These are phyloP conservation scores for Cordyceps cicadae DNA, from an alignment of 2,329 filamentous ascomycete genomes.

Conservation along the genomic window DNA sequence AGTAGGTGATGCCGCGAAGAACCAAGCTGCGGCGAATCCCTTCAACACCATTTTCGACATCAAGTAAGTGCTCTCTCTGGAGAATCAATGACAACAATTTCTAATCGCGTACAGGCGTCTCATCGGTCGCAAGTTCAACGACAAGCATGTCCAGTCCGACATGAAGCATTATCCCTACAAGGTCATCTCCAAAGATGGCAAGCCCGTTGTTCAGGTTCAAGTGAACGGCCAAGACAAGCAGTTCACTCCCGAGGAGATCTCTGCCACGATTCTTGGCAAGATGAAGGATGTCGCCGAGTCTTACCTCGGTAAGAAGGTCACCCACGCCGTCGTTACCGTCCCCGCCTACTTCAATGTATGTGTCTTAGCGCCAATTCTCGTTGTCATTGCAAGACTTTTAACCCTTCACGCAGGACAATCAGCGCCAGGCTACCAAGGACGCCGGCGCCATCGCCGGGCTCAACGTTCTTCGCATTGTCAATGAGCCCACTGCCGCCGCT, in stretches of 20 bases:
- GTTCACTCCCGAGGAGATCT: constrained; percentile 75
- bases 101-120: constrained; percentile 51
- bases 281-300: constrained; percentile 78
- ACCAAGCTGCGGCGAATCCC: constrained; percentile 80
- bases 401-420: constrained; percentile 55
- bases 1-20: constrained; percentile 96
- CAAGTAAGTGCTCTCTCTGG: constrained; percentile 53
- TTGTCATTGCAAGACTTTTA: constrained; percentile 13
- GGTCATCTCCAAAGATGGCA: constrained; percentile 80
- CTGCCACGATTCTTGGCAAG: constrained; percentile 73
- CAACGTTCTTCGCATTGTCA: constrained; percentile 92
- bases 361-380: not conserved
- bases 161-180: constrained; percentile 99
- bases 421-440: constrained; percentile 94
- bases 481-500: constrained; percentile 91
- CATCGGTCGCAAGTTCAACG: constrained; percentile 74
- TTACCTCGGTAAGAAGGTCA: constrained; percentile 75
- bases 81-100: not conserved
- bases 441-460: constrained; percentile 86
- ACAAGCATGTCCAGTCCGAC: constrained; percentile 84
- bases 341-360: constrained; percentile 86
- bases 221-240: constrained; percentile 57
- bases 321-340: constrained; percentile 85
- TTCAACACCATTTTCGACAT: constrained; percentile 69
- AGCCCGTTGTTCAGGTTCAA: constrained; percentile 74